phyloP scores from a whole-genome alignment of 2,329 filamentous ascomycete species.

The Pseudocercospora pini-densiflorae region DNA sequence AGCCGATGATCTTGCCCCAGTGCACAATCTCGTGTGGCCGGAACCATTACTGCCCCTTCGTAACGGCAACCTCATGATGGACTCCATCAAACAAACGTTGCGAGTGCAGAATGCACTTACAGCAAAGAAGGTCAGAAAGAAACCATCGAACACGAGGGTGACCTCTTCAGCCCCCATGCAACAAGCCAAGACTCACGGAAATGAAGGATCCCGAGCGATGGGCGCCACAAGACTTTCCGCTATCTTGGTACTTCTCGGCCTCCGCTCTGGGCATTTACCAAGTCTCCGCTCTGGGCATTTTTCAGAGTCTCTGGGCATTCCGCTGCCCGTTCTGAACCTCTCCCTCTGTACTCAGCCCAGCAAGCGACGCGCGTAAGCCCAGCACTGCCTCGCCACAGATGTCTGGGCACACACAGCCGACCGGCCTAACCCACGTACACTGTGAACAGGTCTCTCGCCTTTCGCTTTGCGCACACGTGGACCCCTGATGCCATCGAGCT shows the following conservation, averaged over 20 bases:
- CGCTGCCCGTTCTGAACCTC: conserved; percentile 15
- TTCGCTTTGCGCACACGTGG: no score
- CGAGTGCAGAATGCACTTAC: not conserved
- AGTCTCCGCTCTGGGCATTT: not conserved
- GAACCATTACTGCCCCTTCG: no score
- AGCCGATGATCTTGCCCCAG: no score
- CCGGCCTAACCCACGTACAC: not conserved
- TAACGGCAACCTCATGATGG: no score
- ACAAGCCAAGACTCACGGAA: conserved; percentile 17
- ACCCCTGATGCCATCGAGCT: no score
- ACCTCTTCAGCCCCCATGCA: not conserved
- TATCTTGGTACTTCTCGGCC: conserved; percentile 10
- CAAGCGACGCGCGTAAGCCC: conserved; percentile 10
- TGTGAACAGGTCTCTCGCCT: no score
- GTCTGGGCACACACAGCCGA: not conserved
- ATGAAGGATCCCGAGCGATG: not conserved
- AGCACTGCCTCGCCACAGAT: conserved; percentile 15
- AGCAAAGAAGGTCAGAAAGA: not conserved
- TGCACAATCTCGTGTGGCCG: no score
- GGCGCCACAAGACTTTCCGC: conserved; percentile 12
- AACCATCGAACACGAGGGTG: not conserved
- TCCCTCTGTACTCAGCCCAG: not conserved
- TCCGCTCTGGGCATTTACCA: conserved; percentile 16
- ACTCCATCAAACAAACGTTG: no score
- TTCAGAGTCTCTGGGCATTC: conserved; percentile 17